phyloP scores from a whole-genome alignment of 495 filamentous ascomycete species.

The Apiosordaria backusii region DNA sequence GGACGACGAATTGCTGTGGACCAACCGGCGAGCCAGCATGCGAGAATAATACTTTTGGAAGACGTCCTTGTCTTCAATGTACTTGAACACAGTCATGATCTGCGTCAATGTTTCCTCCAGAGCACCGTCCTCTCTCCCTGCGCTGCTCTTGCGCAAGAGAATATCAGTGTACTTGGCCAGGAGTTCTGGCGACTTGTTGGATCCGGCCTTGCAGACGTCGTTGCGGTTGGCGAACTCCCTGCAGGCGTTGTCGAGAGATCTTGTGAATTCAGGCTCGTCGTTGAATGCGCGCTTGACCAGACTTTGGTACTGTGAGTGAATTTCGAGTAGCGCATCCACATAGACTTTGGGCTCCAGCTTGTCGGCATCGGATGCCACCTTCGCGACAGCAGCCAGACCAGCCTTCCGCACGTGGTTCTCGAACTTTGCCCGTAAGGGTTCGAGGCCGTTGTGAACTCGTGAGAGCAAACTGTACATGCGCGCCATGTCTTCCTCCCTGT shows the following conservation, averaged over 20 bases:
- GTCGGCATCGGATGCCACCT: constrained; percentile 84
- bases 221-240: constrained; percentile 98
- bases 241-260: constrained; percentile 95
- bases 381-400: constrained; percentile 81
- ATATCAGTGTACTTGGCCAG: constrained; percentile 96
- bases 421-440: constrained; percentile 83
- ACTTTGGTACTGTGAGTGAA: constrained; percentile 87
- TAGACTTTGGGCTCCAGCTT: constrained; percentile 94
- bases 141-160: constrained; percentile 86
- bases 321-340: constrained; percentile 89
- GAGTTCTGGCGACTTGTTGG: constrained; percentile 88
- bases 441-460: constrained; percentile 86
- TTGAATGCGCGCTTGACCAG: constrained; percentile 91
- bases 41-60: constrained; percentile 99
- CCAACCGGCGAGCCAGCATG: constrained; percentile 90
- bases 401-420: constrained; percentile 90
- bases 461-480: constrained; percentile 94
- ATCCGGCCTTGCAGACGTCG: constrained; percentile 85
- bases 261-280: constrained; percentile 93
- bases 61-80: constrained; percentile 99
- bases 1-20: constrained; percentile 89
- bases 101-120: constrained; percentile 87
- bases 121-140: constrained; percentile 86
- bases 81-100: constrained; percentile 99
- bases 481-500: constrained; percentile 90